Conservation (phyloP, 2,329 filamentous ascomycete species). For the Apiospora malaysiana region DNA sequence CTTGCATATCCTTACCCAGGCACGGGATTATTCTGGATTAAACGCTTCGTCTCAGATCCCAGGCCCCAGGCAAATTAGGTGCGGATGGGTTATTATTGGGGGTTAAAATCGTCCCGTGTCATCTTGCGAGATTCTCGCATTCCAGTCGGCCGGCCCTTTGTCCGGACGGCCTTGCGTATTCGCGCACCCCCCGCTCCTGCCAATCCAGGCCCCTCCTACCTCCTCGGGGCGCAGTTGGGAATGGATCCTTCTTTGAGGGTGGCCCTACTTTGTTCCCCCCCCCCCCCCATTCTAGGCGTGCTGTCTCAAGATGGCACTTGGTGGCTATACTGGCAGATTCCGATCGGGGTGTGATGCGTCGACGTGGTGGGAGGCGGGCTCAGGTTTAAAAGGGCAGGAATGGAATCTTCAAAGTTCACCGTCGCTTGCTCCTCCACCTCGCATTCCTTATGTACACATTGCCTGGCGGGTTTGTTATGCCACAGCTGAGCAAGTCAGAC, state of each 20-base stretch:
- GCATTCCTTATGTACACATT: conserved; percentile 38
- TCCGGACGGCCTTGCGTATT: conserved; percentile 11
- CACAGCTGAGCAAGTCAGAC: conserved; percentile 19
- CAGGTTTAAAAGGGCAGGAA: conserved; percentile 36
- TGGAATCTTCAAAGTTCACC: conserved; percentile 35
- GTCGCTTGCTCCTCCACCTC: conserved; percentile 34
- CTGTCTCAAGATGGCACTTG: conserved; percentile 28
- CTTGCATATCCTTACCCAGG: neutral
- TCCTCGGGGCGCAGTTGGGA: conserved; percentile 13
- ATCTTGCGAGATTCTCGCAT: conserved; percentile 21
- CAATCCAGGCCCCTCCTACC: neutral
- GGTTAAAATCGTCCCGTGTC: conserved; percentile 9
- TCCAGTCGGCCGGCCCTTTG: conserved; percentile 21
- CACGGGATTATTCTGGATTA: conserved; percentile 1
- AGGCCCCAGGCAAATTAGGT: neutral
- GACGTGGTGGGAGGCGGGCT: neutral
- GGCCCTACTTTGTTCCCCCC: conserved; percentile 29
- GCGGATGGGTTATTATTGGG: conserved; percentile 10
- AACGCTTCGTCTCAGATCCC: neutral
- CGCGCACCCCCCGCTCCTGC: neutral
- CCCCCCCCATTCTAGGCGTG: conserved; percentile 25
- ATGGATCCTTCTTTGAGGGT: conserved; percentile 33
- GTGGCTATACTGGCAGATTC: conserved; percentile 28
- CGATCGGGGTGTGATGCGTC: neutral
- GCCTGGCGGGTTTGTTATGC: conserved; percentile 20